These are phyloP conservation scores for Nymphaea thermarum DNA, from an alignment of 164 flowering plant species.

Conservation along the genomic window DNA sequence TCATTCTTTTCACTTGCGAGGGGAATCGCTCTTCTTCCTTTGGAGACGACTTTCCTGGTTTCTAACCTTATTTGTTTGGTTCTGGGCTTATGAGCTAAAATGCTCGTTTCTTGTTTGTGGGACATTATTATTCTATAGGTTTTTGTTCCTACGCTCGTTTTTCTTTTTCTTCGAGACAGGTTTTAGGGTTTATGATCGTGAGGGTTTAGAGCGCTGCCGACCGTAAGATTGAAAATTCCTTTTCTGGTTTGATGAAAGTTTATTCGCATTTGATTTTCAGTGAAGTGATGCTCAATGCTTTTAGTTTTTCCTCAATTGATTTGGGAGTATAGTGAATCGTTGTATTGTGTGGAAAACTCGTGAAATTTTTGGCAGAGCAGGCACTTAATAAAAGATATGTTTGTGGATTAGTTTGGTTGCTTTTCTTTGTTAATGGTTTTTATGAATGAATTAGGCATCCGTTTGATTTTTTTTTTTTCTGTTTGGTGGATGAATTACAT, in stretches of 20 bases:
- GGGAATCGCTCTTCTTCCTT: not conserved
- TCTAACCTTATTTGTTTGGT: not conserved
- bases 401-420: too few species aligned
- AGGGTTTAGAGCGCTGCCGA: not conserved
- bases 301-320: too few species aligned
- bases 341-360: too few species aligned
- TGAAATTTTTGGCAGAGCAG: too few species aligned
- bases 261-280: too few species aligned
- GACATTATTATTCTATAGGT: not conserved
- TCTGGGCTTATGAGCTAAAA: not conserved
- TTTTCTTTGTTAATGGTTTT: too few species aligned
- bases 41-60: not conserved
- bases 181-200: not conserved
- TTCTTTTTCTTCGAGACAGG: not conserved
- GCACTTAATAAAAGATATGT: too few species aligned
- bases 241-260: too few species aligned
- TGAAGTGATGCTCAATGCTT: too few species aligned
- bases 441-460: not conserved
- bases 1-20: not conserved
- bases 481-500: slow-evolving; percentile 1
- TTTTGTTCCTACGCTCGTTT: not conserved
- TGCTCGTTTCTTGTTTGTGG: too few species aligned
- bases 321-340: too few species aligned
- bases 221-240: too few species aligned
- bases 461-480: not conserved